A percentile compares a stretch with the other conserved stretches of the same genome.
These are phyloP conservation scores for Huntiella savannae DNA, from an alignment of 2,329 filamentous ascomycete species.

Conservation along the genomic window DNA sequence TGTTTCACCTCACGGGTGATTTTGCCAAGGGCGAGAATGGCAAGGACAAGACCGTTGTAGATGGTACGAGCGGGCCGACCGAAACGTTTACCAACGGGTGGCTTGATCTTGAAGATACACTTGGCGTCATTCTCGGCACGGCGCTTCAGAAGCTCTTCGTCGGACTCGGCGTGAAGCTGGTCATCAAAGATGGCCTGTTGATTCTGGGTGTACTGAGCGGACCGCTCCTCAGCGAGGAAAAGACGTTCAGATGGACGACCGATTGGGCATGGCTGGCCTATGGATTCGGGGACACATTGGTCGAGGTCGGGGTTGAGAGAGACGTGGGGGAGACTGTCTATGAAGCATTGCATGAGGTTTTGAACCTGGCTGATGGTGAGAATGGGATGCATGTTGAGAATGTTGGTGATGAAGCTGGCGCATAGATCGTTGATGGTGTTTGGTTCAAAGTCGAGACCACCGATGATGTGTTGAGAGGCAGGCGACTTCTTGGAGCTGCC, in stretches of 20 bases:
- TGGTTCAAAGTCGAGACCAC: constrained; percentile 27
- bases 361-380: constrained; percentile 34
- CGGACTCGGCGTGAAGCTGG: too few relatives aligned
- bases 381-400: constrained; percentile 47
- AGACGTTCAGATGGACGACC: too few relatives aligned
- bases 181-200: too few relatives aligned
- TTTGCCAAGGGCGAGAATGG: constrained; percentile 72
- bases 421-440: constrained; percentile 33
- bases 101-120: not conserved
- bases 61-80: constrained; percentile 43
- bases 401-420: constrained; percentile 37
- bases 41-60: constrained; percentile 61
- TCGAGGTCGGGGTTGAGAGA: not conserved
- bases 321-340: constrained; percentile 25
- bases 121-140: too few relatives aligned
- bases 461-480: not conserved
- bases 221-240: not conserved
- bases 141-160: too few relatives aligned
- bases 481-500: constrained; percentile 1
- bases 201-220: too few relatives aligned
- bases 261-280: too few relatives aligned
- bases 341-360: constrained; percentile 32
- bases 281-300: not conserved
- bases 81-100: not conserved
- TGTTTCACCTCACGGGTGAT: constrained; percentile 28